Base-by-base conservation (phyloP, 805 yeast genomes). In the Pichia gijzeniarum region DNA sequence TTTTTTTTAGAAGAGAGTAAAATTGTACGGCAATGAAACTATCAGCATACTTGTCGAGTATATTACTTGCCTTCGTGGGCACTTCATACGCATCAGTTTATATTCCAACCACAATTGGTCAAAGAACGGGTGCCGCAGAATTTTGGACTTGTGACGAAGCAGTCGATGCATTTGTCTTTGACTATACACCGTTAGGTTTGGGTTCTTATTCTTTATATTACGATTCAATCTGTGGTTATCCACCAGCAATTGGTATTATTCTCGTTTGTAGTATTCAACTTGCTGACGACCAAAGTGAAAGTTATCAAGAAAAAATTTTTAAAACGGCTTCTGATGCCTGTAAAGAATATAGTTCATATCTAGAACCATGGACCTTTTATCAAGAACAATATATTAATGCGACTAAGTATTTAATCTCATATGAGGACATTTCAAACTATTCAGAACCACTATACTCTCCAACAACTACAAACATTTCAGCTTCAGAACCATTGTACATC, bases 321-420 rank as follows among this genome's bases (percentile, higher is more conserved):
- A 30, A 47, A 31, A 9, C 20, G 12, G 27, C 44, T 5, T 22
- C 38, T 4, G 6, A 10, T 5, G 14, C 31, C 5, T 53, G 56
- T 41, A 25, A 14, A 3, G 16, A 43, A n/a, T 52, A 49, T 21
- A 37, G 44, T 17, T 41, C 42, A 18, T 51, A 31, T 28, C 21
- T 8, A 9, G 16, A 6, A 57, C 57, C 10, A 46, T 66, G 48
- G 55, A 50, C 17, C 7, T 53, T 32, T 18, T 52, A 49, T 35
- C 37, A 38, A 37, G 45, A 3, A 43, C 63, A 52, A 17, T 69
- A 63, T 44, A 43, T 47, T 13, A 62, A 63, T 41, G 68, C 69
- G 1, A 61, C 69, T 0, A 35, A 53, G 2, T 37, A 50, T 25
- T 52, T 54, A 25, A 34, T 54, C 13, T 35, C 41, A 12, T 25